Base-by-base conservation (phyloP, 805 yeast genomes). In the Nakazawaea populi region DNA sequence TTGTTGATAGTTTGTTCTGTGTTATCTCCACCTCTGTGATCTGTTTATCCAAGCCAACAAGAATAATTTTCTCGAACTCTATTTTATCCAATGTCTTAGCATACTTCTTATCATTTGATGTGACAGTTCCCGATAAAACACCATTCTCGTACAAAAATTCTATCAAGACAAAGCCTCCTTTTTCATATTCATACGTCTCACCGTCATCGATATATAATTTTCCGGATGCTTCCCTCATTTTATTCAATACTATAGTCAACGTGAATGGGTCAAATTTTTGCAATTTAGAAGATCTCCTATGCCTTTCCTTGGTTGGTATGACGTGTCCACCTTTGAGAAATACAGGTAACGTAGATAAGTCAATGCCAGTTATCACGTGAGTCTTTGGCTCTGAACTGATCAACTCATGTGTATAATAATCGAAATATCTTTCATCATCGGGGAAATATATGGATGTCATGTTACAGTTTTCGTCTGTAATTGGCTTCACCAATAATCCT, bases 211-310 rank as follows among this genome's bases (percentile, higher is more conserved):
- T 66, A 63, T 90, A 91, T 34, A 91, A 63, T 14, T 68, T 64
- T 5, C 71, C 72, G 1, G 87, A 87, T 0, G 65, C 64, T 0
- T 91, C 89, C 6, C 58, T 55, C 2, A 67, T 58, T 2, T 60
- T 56, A 51, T 72, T 73, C 9, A 83, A 72, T 0, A 87, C 88
- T 42, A 91, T 68, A 2, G 84, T 73, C 37, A 91, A 59, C 0
- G 95, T 86, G 63, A 82, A 89, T 4, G 97, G 96, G 63, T 91
- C 98, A 55, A 75, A 68, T 29, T 63, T 70, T 92, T 87, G 88
- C 55, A 87, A 69, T 61, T 75, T 81, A 3, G 95, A 69, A 0
- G 96, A 87, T 56, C 98, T 78, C 63, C 99, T 81, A 56, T 82
- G 77, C 56, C 96, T 77, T 46, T 83, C 87, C 54, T 84, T 85